Base-by-base conservation (phyloP, 2,329 filamentous ascomycete species). In the Elsinoe fawcettii region DNA sequence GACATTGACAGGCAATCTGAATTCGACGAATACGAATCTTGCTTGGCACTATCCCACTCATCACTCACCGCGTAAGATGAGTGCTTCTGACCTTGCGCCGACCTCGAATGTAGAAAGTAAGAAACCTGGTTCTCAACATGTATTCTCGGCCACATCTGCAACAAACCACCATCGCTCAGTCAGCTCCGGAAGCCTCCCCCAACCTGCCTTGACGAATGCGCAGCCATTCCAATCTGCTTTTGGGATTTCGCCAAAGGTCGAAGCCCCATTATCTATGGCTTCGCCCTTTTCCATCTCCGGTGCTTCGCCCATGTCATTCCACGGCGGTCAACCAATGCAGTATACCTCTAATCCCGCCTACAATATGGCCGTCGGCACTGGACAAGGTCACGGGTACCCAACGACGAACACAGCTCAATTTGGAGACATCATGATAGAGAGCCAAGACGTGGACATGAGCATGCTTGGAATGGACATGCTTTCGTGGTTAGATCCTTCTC, bases 1-100 rank as follows among this genome's bases (percentile, higher is more conserved):
- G 86, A 90, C 88, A 6, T 73, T 95, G n/a, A 90, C 90, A 0
- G 90, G 90, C 12, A 92, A 86, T 1, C 90, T 88, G 56, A 90
- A 95, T 66, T 93, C 88, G 2, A 86, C 88, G 1, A 90, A 84
- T 61, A 90, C 89, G 0, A 93, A 88, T 66, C 74, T 95, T 3
- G 91, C 89, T 1, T 80, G 92, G 57, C 81, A 95, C 66, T 95
- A 90, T 67, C 84, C 88, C 59, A 30, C 57, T 66, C 55, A 62
- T 66, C 53, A 62, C 62, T 47, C 16, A 58, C 43, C 58, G 60
- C 62, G 49, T 57, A 49, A 62, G 59, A 58, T 25, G 49, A 49
- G 12, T 53, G 55, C 25, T 27, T 18, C 41, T 2, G 41, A 25
- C 44, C 36, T 44, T 30, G 41, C 20, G 23, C 18, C 18, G 18